phyloP scores from a whole-genome alignment of 306 rosid species.

The Dalbergia oliveri region DNA sequence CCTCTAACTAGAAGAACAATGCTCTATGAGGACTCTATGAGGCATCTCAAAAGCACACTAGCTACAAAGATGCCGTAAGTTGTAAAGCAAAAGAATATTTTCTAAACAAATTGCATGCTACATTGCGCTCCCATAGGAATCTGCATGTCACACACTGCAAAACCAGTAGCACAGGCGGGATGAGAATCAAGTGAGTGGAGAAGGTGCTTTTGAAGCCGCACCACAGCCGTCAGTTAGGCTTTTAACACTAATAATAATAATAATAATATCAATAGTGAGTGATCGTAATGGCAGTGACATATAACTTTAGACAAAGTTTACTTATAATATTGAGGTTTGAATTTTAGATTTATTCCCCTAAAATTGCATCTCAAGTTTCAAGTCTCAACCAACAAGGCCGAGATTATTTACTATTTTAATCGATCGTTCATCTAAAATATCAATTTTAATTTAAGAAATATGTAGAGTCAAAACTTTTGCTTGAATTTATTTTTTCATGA shows the following conservation, averaged over 20 bases:
- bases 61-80: slow-evolving; percentile 40
- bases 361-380: no score
- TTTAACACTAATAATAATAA: not conserved
- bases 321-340: not conserved
- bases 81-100: slow-evolving; percentile 51
- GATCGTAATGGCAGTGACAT: not conserved
- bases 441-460: no score
- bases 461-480: no score
- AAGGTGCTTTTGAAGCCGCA: slow-evolving; percentile 31
- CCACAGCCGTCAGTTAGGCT: slow-evolving; percentile 24
- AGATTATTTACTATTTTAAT: no score
- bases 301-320: not conserved
- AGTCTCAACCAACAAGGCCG: no score
- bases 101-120: slow-evolving; percentile 5
- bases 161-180: not conserved
- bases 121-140: not conserved
- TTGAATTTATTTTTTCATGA: no score
- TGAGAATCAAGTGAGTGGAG: slow-evolving; percentile 46
- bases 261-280: not conserved
- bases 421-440: no score
- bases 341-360: not conserved
- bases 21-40: slow-evolving; percentile 22
- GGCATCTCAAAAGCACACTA: slow-evolving; percentile 24
- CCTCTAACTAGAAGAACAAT: slow-evolving; percentile 20
- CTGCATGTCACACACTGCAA: not conserved